These are phyloP conservation scores for Sideroxylon spinosum DNA, from an alignment of 179 eudicot genomes.

Conservation along the genomic window DNA sequence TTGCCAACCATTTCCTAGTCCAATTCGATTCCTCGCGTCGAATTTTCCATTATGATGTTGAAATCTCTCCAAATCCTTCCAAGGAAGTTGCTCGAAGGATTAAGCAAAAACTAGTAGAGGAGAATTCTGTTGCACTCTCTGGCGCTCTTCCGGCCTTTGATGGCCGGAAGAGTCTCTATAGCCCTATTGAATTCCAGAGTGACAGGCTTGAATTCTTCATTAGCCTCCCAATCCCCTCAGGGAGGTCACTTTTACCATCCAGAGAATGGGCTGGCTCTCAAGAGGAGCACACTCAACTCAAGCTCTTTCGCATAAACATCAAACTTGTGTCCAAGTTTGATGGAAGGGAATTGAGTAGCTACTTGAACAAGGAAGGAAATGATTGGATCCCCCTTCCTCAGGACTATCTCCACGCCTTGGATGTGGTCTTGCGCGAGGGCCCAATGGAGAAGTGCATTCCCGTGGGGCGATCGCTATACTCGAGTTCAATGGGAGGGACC, in stretches of 20 bases:
- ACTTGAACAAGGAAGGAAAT: constrained; percentile 49
- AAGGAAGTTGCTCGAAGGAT: constrained; percentile 68
- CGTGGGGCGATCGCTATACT: constrained; percentile 70
- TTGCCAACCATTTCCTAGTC: constrained; percentile 88
- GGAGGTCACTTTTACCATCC: constrained; percentile 17
- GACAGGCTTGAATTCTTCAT: constrained; percentile 66
- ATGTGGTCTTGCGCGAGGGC: constrained; percentile 76
- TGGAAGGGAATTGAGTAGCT: constrained; percentile 53
- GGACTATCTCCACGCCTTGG: constrained; percentile 88
- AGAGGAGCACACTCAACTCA: constrained; percentile 29
- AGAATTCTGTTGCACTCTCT: constrained; percentile 45
- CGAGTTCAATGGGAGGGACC: constrained; percentile 68
- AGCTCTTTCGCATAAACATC: constrained; percentile 58
- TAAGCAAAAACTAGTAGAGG: constrained; percentile 60
- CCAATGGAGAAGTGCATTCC: constrained; percentile 65
- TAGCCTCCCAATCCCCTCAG: constrained; percentile 47
- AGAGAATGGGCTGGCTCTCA: constrained; percentile 13
- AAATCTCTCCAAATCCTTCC: constrained; percentile 68
- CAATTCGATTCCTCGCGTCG: constrained; percentile 48
- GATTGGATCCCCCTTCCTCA: constrained; percentile 71
- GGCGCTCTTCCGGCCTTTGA: constrained; percentile 73
- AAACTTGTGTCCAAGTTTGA: constrained; percentile 76
- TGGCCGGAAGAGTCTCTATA: constrained; percentile 75
- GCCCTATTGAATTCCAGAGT: constrained; percentile 64
- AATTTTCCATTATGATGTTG: constrained; percentile 80